Conservation (phyloP, 2,329 filamentous ascomycete species). For the Zymoseptoria ardabiliae region DNA sequence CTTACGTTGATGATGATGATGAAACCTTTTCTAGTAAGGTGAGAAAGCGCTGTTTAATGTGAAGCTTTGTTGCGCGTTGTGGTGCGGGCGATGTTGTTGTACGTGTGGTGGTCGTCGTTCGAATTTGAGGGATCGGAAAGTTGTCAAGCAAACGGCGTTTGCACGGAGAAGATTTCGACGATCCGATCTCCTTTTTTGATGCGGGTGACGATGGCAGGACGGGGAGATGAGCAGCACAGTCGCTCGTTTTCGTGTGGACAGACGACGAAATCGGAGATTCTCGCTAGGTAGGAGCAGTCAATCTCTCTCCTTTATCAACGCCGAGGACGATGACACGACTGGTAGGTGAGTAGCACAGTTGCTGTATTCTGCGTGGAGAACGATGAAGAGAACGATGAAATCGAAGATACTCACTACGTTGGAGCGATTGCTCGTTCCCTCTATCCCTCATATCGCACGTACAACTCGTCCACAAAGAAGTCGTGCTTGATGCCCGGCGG, state of each 20-base stretch:
- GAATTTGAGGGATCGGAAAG: background rate
- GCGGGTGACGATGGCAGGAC: background rate
- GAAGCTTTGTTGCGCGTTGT: background rate
- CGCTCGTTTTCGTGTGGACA: background rate
- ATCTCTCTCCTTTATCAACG: background rate
- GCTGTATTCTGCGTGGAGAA: background rate
- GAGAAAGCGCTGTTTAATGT: background rate
- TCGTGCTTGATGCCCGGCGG: constrained; percentile 81
- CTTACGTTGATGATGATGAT: background rate
- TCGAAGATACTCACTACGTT: background rate
- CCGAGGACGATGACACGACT: background rate
- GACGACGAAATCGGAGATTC: background rate
- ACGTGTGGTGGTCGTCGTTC: background rate
- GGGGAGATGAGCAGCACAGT: background rate
- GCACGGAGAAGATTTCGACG: no score
- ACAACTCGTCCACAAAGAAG: constrained; percentile 79
- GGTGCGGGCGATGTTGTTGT: background rate
- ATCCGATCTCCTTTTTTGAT: background rate
- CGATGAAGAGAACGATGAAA: background rate
- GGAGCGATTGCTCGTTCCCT: background rate
- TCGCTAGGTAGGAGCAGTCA: background rate
- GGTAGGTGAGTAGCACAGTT: background rate
- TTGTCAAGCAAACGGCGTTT: background rate
- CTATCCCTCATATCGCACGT: constrained; percentile 59
- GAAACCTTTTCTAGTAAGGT: background rate